These are phyloP conservation scores for Annona cherimola DNA, from an alignment of 164 flowering plant species.

Conservation along the genomic window DNA sequence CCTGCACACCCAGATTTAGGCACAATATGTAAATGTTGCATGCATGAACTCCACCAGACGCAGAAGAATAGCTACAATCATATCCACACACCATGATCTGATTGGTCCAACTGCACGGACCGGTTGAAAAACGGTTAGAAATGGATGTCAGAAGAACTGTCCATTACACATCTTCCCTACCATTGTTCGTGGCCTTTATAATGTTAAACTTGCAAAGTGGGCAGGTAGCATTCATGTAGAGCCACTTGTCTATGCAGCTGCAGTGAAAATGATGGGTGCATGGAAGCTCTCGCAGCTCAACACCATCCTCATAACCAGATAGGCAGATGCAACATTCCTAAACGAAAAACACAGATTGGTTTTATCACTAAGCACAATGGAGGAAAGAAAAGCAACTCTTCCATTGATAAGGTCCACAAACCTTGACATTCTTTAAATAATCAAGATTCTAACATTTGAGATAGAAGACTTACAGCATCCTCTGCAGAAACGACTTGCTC, in stretches of 20 bases:
- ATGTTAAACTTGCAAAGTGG: conserved; percentile 71
- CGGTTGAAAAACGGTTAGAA: background rate
- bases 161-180: conserved; percentile 24
- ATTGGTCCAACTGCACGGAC: conserved; percentile 2
- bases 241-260: conserved; percentile 73
- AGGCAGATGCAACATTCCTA: conserved; percentile 84
- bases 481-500: conserved; percentile 47
- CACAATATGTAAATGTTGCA: background rate
- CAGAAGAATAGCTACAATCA: background rate
- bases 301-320: conserved; percentile 61
- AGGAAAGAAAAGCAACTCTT: background rate
- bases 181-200: conserved; percentile 16
- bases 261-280: conserved; percentile 74
- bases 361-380: background rate
- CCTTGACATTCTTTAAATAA: background rate
- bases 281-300: conserved; percentile 67
- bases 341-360: background rate
- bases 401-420: too few species aligned
- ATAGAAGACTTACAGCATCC: conserved; percentile 51
- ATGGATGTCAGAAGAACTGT: background rate
- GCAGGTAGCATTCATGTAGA: conserved; percentile 68
- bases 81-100: background rate
- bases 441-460: background rate
- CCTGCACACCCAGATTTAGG: background rate
- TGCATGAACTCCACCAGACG: background rate